These are phyloP conservation scores for Cadophora luteo-olivacea DNA, from an alignment of 2,329 filamentous ascomycete genomes.

Conservation along the genomic window DNA sequence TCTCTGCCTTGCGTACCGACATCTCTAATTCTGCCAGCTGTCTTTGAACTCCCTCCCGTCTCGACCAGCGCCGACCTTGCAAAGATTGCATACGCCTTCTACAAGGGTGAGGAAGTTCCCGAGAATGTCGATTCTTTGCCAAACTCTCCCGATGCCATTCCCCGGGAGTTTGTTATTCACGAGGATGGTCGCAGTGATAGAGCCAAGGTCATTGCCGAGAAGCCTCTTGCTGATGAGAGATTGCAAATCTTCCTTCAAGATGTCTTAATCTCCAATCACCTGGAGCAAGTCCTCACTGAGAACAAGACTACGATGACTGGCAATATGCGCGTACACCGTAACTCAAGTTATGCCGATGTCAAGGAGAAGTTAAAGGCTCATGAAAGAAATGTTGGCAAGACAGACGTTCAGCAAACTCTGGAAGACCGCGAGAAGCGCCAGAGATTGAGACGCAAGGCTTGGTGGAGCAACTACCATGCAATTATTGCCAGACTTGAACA, in stretches of 20 bases:
- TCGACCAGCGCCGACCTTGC: background rate
- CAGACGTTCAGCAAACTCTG: background rate
- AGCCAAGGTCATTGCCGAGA: conserved; percentile 15
- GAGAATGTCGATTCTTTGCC: background rate
- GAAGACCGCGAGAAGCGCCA: background rate
- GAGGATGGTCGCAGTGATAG: conserved; percentile 15
- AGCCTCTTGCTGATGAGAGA: conserved; percentile 18
- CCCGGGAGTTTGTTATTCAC: conserved; percentile 15
- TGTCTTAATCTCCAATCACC: conserved; percentile 28
- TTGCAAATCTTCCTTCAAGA: conserved; percentile 31
- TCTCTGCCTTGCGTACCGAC: too few species aligned
- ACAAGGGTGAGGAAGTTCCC: conserved; percentile 2
- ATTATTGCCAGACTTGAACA: background rate
- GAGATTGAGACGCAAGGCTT: background rate
- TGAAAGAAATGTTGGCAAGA: background rate
- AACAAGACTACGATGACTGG: background rate
- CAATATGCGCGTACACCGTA: background rate
- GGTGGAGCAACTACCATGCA: background rate
- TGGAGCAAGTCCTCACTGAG: conserved; percentile 20
- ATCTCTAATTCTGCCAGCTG: background rate
- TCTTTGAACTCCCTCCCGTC: background rate
- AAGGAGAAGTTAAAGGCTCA: background rate
- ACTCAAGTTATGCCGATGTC: background rate
- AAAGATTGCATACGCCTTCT: conserved; percentile 6
- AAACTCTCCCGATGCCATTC: background rate